phyloP scores from a whole-genome alignment of 148 eudicot species.

The Diospyros lotus region DNA sequence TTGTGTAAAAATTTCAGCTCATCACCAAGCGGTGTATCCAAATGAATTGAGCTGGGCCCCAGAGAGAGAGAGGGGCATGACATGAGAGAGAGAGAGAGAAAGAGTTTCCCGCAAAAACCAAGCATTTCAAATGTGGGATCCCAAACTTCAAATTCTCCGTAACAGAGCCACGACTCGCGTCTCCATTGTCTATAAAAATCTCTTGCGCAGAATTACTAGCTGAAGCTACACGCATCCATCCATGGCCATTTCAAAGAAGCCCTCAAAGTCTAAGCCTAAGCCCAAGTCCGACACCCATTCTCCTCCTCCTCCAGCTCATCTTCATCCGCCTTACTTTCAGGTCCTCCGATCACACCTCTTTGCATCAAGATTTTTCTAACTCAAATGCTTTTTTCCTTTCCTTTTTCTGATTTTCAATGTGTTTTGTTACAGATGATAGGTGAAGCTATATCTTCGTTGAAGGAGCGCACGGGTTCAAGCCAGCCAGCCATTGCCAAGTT shows the following conservation, averaged over 20 bases:
- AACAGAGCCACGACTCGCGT: background rate
- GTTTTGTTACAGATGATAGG: conserved; percentile 25
- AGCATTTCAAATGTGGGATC: background rate
- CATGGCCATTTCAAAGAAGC: background rate
- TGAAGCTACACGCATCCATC: too few relatives aligned
- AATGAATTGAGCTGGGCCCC: too few relatives aligned
- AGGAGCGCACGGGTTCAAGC: conserved; percentile 38
- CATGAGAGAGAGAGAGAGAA: background rate
- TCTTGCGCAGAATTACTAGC: background rate
- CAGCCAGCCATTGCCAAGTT: conserved; percentile 37
- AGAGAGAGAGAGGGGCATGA: too few relatives aligned
- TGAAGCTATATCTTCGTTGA: conserved; percentile 32
- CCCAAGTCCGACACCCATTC: background rate
- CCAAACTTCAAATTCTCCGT: background rate
- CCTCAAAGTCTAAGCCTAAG: background rate
- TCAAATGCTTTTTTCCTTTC: background rate
- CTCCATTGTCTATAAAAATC: background rate
- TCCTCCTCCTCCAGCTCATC: background rate
- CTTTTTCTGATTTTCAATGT: background rate
- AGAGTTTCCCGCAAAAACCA: background rate
- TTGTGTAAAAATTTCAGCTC: too few relatives aligned
- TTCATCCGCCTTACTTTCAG: background rate
- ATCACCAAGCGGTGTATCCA: too few relatives aligned
- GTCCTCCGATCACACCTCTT: background rate
- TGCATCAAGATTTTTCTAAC: background rate